phyloP scores from a whole-genome alignment of 371 early-diverging fungal genomes.

The Mortierella sp. region DNA sequence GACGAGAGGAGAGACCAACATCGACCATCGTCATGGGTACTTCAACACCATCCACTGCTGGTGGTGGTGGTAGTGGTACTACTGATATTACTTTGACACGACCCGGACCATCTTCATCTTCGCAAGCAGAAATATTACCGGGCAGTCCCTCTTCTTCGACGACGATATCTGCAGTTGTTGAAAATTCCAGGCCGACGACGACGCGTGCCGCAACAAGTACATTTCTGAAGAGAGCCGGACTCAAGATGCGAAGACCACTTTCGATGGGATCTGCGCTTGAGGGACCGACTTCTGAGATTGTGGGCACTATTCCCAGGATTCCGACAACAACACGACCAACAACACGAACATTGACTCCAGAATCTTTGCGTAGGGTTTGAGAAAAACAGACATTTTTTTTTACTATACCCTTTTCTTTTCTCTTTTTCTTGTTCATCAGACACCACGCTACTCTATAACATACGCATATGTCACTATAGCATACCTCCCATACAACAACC shows the following conservation, averaged over 20 bases:
- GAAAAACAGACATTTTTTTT: too few relatives aligned
- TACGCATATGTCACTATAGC: too few relatives aligned
- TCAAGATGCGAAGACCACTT: slow-evolving; percentile 12
- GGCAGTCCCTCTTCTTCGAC: background rate
- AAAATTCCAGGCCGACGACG: background rate
- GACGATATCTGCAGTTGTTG: background rate
- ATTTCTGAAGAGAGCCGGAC: slow-evolving; percentile 10
- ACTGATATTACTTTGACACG: too few relatives aligned
- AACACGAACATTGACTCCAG: too few relatives aligned
- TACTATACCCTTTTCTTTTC: too few relatives aligned
- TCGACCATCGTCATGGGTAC: background rate
- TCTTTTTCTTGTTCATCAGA: too few relatives aligned
- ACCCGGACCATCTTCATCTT: background rate
- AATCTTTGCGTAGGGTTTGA: too few relatives aligned
- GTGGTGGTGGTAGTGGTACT: background rate
- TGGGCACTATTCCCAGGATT: too few relatives aligned
- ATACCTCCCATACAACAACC: too few relatives aligned
- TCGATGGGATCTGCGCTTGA: slow-evolving; percentile 21
- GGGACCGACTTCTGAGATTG: too few relatives aligned
- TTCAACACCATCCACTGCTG: background rate
- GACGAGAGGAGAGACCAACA: slow-evolving; percentile 7
- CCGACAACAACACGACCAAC: too few relatives aligned
- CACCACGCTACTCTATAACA: too few relatives aligned
- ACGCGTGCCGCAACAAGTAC: slow-evolving; percentile 5
- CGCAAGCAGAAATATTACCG: background rate